Base-by-base conservation (phyloP, 116 monocot genomes). In the Cymodocea nodosa region DNA sequence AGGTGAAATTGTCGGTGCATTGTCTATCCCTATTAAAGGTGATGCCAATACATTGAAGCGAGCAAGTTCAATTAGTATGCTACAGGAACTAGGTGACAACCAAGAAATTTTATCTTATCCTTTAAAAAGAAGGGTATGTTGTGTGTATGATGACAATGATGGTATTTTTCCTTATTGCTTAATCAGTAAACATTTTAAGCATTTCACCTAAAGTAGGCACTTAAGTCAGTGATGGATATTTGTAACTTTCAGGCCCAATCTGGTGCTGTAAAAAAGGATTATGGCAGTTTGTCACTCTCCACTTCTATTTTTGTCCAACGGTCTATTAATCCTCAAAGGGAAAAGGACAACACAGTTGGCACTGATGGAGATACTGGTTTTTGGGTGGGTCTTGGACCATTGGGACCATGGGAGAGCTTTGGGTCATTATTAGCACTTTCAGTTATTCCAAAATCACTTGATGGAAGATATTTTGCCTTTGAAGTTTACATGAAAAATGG, bases 1-100 rank as follows among this genome's bases (percentile, higher is more conserved):
- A 97, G 97, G 97, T 73, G 97, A 97, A 75, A 83, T 91, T 16
- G 69, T 91, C 56, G 97, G 91, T 68, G 79, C 85, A 68, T 63
- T 88, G 51, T 91, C 88, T 58, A 71, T 97, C 56, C 88, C 97
- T 65, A 69, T 97, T 58, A 83, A 78, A 68, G 78, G 63, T 63
- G 56, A 66, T 59, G 63, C 72, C 52, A 74, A 66, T 74, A 67
- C 73, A 63, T 77, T 97, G 65, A 91, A 86, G 71, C 73, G 91
- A 23, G 86, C 83, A 73, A 51, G 82, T 71, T 97, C 97, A 74
- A 65, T 87, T 36, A 87, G 77, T 68, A 75, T 85, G 68, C 70
- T 91, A 35, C 79, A 81, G 67, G 78, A 85, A 71, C 75, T 76
- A 55, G 67, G 72, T 75, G 71, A 82, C 60, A 59, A 69, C 34